Percentiles rank a stretch among this genome's conserved stretches.
Evolutionary conservation across 441 rosid species (phyloP).

Genomic region (Erodium chrysanthum): DNA sequence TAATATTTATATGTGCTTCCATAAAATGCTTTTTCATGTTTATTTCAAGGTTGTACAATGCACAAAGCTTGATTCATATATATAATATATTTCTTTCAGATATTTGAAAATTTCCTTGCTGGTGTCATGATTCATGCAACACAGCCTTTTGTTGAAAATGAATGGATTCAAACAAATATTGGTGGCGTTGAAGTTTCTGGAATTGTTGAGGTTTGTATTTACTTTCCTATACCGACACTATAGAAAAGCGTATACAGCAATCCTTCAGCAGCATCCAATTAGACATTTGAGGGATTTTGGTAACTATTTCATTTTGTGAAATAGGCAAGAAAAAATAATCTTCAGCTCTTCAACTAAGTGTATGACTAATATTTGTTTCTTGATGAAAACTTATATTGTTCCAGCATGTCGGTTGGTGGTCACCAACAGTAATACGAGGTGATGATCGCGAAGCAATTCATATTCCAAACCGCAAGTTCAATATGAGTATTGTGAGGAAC

Average conservation of each 20-base stretch:
- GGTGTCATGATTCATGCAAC: slow-evolving; percentile 66
- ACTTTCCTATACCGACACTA: not conserved
- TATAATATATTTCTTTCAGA: slow-evolving; percentile 32
- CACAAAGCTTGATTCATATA: slow-evolving; percentile 10
- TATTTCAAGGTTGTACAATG: slow-evolving; percentile 1
- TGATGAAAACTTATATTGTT: slow-evolving; percentile 13
- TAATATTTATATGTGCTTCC: not conserved
- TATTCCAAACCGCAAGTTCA: slow-evolving; percentile 68
- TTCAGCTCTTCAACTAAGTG: not conserved
- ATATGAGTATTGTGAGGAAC: slow-evolving; percentile 60
- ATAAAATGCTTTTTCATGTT: slow-evolving; percentile 1
- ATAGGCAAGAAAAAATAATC: not conserved
- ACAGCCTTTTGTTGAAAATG: slow-evolving; percentile 57
- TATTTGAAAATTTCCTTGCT: slow-evolving; percentile 60
- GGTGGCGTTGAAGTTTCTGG: slow-evolving; percentile 76
- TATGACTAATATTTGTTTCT: not conserved
- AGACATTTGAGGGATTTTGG: slow-evolving; percentile 1
- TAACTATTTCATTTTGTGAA: slow-evolving; percentile 5
- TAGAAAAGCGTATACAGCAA: not conserved
- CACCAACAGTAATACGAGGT: slow-evolving; percentile 64
- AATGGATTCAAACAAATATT: slow-evolving; percentile 65
- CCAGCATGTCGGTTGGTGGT: slow-evolving; percentile 79
- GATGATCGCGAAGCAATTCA: slow-evolving; percentile 74
- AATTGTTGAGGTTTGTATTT: slow-evolving; percentile 50
- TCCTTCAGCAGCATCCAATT: slow-evolving; percentile 6